Conservation (phyloP, 2,329 filamentous ascomycete species). For the Fusarium sterilihyphosum region DNA sequence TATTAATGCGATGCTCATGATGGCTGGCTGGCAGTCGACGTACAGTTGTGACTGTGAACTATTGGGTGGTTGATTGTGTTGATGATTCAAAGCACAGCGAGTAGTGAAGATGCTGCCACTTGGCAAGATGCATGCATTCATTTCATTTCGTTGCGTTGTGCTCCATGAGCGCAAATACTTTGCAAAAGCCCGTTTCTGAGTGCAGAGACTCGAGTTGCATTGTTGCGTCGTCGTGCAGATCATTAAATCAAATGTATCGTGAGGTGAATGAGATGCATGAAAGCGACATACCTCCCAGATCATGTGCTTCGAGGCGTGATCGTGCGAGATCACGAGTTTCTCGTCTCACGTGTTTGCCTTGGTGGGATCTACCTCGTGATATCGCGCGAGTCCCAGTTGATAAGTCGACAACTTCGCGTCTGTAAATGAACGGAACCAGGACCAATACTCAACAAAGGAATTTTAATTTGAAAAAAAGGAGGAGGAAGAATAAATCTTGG, state of each 20-base stretch:
- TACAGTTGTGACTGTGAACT: slow-evolving; percentile 2
- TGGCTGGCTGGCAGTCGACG: not conserved
- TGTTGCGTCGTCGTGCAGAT: not conserved
- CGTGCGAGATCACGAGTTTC: slow-evolving; percentile 56
- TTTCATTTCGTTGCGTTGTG: not conserved
- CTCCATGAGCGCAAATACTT: slow-evolving; percentile 10
- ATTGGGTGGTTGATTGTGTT: not conserved
- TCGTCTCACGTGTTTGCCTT: slow-evolving; percentile 54
- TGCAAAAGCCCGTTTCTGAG: not conserved
- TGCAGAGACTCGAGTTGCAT: not conserved
- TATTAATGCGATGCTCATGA: slow-evolving; percentile 7
- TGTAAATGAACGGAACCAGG: not conserved
- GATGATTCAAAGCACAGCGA: not conserved
- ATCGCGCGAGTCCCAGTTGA: slow-evolving; percentile 51
- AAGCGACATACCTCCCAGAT: slow-evolving; percentile 57
- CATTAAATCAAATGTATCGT: slow-evolving; percentile 31
- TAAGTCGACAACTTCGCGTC: slow-evolving; percentile 44
- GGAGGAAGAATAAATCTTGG: slow-evolving; percentile 11
- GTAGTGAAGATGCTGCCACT: slow-evolving; percentile 20
- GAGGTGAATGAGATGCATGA: slow-evolving; percentile 40
- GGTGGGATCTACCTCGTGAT: slow-evolving; percentile 60
- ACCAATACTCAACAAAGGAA: slow-evolving; percentile 12
- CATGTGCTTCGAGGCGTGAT: slow-evolving; percentile 52
- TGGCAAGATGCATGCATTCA: slow-evolving; percentile 21
- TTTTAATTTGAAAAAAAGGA: not conserved